These are phyloP conservation scores for Neoboletus brunneissimus DNA, from an alignment of 768 basidiomycete species.

Conservation along the genomic window DNA sequence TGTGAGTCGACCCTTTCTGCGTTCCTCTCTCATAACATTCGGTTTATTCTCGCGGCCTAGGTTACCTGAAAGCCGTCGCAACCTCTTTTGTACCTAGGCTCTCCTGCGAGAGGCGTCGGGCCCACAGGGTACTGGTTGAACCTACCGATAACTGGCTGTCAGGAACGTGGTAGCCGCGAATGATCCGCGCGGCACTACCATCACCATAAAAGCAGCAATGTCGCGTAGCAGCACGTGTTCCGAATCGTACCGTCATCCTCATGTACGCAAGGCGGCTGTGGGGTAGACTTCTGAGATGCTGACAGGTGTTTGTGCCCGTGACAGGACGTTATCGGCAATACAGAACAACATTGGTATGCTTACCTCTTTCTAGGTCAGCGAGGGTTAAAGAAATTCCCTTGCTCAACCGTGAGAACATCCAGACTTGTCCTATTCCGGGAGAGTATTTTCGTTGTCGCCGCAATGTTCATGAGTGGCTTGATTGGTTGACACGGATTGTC, in stretches of 20 bases:
- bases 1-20: not conserved
- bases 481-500: not conserved
- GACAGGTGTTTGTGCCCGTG: not conserved
- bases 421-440: not conserved
- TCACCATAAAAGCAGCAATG: not conserved
- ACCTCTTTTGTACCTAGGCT: not conserved
- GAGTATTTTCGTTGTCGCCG: too few species aligned
- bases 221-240: not conserved
- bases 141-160: not conserved
- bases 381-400: not conserved
- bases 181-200: not conserved
- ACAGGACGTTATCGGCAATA: not conserved
- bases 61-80: not conserved
- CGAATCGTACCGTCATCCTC: too few species aligned
- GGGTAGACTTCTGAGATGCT: too few species aligned
- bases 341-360: not conserved
- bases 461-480: not conserved
- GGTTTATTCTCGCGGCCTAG: too few species aligned
- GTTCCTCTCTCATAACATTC: too few species aligned
- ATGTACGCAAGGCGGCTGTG: not conserved
- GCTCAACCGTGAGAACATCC: not conserved
- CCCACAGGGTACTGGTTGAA: not conserved
- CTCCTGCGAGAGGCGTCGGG: not conserved
- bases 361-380: not conserved
- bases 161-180: not conserved